Conservation (phyloP, 179 eudicot species). For the Silene coronaria region DNA sequence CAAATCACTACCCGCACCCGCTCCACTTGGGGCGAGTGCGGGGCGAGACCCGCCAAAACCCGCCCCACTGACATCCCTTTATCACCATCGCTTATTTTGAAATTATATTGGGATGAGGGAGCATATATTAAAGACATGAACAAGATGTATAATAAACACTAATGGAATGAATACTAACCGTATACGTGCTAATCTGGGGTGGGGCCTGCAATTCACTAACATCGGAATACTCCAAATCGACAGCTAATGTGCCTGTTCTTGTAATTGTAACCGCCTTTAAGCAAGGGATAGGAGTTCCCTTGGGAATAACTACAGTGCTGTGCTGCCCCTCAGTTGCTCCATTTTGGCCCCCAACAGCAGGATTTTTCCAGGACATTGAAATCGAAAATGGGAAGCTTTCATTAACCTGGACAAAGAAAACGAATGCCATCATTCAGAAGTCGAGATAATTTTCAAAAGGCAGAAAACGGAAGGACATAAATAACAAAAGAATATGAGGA, state of each 20-base stretch:
- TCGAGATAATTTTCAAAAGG: neutral
- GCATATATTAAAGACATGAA: neutral
- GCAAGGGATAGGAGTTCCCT: conserved; percentile 75
- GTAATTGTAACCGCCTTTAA: conserved; percentile 73
- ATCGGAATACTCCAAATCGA: conserved; percentile 78
- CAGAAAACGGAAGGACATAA: neutral
- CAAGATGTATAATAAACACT: neutral
- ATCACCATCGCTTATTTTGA: neutral
- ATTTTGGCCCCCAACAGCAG: conserved; percentile 50
- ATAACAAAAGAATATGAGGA: neutral
- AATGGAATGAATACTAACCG: conserved; percentile 37
- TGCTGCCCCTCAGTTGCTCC: conserved; percentile 61
- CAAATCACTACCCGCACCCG: too few species aligned
- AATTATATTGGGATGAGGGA: too few species aligned
- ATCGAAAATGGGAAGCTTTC: conserved; percentile 85
- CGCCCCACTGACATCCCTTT: too few species aligned
- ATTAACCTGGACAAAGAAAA: conserved; percentile 46
- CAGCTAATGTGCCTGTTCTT: conserved; percentile 65
- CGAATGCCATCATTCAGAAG: neutral
- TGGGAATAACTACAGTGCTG: conserved; percentile 65
- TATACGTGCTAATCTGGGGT: conserved; percentile 72
- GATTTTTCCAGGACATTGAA: conserved; percentile 81
- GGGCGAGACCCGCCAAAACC: too few species aligned
- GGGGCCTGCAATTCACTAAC: conserved; percentile 71
- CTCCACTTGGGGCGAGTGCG: too few species aligned